These are phyloP conservation scores for Kodamaea sp. DNA, from an alignment of 1,139 yeast genomes.

Conservation along the genomic window DNA sequence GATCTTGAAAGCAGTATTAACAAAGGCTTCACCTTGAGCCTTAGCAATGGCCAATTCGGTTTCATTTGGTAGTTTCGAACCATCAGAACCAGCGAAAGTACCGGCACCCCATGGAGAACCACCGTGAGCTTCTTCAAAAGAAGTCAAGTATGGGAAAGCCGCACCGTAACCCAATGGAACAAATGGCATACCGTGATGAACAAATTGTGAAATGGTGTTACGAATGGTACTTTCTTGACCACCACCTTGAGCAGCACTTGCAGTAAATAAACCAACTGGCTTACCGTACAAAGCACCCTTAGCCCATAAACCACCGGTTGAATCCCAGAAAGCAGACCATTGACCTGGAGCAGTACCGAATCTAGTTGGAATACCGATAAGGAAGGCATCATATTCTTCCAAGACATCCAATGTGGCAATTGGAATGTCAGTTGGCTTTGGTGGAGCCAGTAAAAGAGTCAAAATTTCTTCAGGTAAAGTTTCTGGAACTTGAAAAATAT, in stretches of 20 bases:
- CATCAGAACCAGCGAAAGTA: slow-evolving; percentile 45
- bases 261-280: slow-evolving; percentile 44
- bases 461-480: slow-evolving; percentile 45
- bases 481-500: slow-evolving; percentile 48
- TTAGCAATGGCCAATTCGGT: slow-evolving; percentile 38
- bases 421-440: slow-evolving; percentile 36
- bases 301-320: slow-evolving; percentile 51
- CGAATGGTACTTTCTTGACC: slow-evolving; percentile 47
- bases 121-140: slow-evolving; percentile 41
- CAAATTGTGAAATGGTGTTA: slow-evolving; percentile 33
- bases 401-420: slow-evolving; percentile 39
- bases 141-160: slow-evolving; percentile 33
- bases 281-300: slow-evolving; percentile 46
- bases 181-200: slow-evolving; percentile 51
- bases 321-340: slow-evolving; percentile 41
- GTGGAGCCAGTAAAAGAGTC: slow-evolving; percentile 40
- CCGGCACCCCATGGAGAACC: slow-evolving; percentile 54
- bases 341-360: slow-evolving; percentile 49
- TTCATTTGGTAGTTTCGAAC: slow-evolving; percentile 42
- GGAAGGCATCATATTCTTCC: slow-evolving; percentile 41
- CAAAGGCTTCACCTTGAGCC: slow-evolving; percentile 44
- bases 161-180: slow-evolving; percentile 46
- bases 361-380: slow-evolving; percentile 53
- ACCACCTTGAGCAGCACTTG: slow-evolving; percentile 46
- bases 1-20: slow-evolving; percentile 30